phyloP scores from a whole-genome alignment of 2,329 filamentous ascomycete species.

The Fusarium keratoplasticum region DNA sequence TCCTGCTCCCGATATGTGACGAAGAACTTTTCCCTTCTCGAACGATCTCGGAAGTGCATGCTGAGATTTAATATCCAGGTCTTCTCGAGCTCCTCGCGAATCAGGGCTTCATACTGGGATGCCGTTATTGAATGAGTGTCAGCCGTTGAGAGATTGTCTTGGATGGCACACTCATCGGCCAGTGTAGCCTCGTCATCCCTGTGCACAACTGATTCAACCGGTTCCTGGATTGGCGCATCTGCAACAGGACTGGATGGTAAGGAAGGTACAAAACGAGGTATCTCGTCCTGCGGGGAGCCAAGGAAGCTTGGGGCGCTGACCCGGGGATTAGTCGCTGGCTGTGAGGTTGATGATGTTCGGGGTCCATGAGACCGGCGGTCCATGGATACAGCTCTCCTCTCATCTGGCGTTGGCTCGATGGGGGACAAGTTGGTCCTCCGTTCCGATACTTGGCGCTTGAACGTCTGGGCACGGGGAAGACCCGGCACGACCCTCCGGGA shows the following conservation, averaged over 20 bases:
- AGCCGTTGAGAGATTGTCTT: constrained; percentile 48
- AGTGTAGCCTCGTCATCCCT: constrained; percentile 38
- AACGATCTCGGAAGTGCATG: constrained; percentile 97
- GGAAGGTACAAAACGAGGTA: constrained; percentile 28
- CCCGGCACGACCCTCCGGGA: constrained; percentile 78
- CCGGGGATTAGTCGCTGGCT: constrained; percentile 50
- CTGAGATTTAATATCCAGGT: constrained; percentile 97
- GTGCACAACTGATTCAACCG: constrained; percentile 8
- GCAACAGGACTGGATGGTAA: constrained; percentile 27
- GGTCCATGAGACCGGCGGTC: constrained; percentile 62
- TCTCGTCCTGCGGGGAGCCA: constrained; percentile 37
- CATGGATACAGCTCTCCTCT: constrained; percentile 78
- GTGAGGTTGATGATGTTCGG: constrained; percentile 37
- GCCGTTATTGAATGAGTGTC: constrained; percentile 63
- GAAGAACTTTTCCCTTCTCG: constrained; percentile 96
- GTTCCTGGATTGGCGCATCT: constrained; percentile 17
- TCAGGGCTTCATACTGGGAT: constrained; percentile 69
- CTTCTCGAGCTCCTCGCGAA: constrained; percentile 85
- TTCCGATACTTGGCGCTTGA: constrained; percentile 87
- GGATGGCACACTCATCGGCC: constrained; percentile 34
- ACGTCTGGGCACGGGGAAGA: constrained; percentile 80
- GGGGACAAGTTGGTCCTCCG: constrained; percentile 78
- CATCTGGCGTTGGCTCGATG: constrained; percentile 69
- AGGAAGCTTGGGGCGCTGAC: constrained; percentile 62
- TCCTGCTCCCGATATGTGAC: constrained; percentile 89